phyloP scores from a whole-genome alignment of 805 yeast species.

The Wickerhamiella allomyrinae region DNA sequence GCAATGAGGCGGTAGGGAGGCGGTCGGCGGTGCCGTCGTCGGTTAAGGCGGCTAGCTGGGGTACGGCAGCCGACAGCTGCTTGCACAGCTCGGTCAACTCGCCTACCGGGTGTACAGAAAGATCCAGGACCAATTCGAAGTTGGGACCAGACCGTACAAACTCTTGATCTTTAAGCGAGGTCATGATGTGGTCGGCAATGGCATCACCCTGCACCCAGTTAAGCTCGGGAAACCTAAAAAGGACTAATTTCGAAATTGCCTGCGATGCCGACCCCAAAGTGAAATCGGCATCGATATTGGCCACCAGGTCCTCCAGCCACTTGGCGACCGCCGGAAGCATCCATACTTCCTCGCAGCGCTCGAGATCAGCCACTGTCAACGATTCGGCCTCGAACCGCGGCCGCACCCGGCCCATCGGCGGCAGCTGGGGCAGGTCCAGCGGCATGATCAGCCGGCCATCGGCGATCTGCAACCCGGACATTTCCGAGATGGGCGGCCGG shows the following conservation, averaged over 20 bases:
- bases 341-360: constrained; percentile 11
- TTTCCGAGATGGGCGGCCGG: constrained; percentile 15
- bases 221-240: constrained; percentile 19
- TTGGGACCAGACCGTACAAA: constrained; percentile 13
- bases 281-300: constrained; percentile 12
- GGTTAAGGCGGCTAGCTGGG: neutral
- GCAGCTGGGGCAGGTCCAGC: constrained; percentile 15
- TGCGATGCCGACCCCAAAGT: constrained; percentile 3
- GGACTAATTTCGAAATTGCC: constrained; percentile 15
- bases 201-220: constrained; percentile 22
- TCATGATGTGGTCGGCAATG: constrained; percentile 18
- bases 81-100: constrained; percentile 21
- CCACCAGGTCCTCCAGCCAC: constrained; percentile 13
- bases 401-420: constrained; percentile 13
- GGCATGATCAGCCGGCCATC: constrained; percentile 10
- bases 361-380: constrained; percentile 16
- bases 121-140: constrained; percentile 7
- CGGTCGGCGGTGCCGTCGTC: too few species aligned
- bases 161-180: constrained; percentile 16
- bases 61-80: neutral
- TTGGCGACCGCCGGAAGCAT: constrained; percentile 10
- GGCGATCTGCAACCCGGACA: constrained; percentile 9
- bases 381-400: constrained; percentile 16
- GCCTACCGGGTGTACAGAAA: constrained; percentile 15
- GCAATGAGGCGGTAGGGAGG: neutral